Conservation (phyloP, 495 filamentous ascomycete genomes). For the Peziza echinospora region DNA sequence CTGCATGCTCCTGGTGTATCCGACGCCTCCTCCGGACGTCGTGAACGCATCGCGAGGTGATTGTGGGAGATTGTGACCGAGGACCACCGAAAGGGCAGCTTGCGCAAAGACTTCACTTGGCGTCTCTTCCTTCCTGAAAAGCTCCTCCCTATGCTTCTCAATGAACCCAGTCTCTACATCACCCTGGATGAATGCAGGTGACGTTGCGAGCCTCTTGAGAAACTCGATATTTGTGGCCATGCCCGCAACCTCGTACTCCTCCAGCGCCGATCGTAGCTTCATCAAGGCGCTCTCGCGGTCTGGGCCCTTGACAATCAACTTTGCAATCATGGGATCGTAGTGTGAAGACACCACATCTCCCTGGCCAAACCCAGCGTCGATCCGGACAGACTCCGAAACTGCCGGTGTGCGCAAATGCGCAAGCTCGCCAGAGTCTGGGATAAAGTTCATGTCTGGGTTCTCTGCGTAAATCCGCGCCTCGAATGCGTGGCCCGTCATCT, state of each 20-base stretch:
- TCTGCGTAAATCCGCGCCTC: constrained; percentile 95
- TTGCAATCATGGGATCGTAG: constrained; percentile 98
- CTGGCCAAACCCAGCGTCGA: constrained; percentile 78
- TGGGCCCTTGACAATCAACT: constrained; percentile 75
- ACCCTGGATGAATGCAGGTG: constrained; percentile 61
- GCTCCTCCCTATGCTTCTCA: constrained; percentile 55
- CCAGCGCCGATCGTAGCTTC: constrained; percentile 59
- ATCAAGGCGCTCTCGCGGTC: constrained; percentile 62
- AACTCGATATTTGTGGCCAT: constrained; percentile 94
- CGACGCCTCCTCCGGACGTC: constrained; percentile 28
- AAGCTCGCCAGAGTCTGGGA: constrained; percentile 80
- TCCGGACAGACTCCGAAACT: constrained; percentile 48
- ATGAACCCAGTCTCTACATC: constrained; percentile 95
- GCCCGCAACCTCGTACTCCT: constrained; percentile 81
- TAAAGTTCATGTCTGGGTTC: constrained; percentile 72
- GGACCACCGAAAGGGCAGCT: constrained; percentile 46
- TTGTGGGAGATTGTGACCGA: constrained; percentile 13
- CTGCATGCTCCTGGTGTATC: constrained; percentile 35
- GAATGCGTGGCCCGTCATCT: constrained; percentile 74
- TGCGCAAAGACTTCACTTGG: constrained; percentile 55
- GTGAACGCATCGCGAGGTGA: constrained; percentile 10
- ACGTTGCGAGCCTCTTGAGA: constrained; percentile 62
- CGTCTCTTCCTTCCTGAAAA: constrained; percentile 35
- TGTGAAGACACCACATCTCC: constrained; percentile 87
- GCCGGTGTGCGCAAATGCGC: constrained; percentile 58